Conservation (phyloP, 2,329 filamentous ascomycete species). For the Xylaria sp. region DNA sequence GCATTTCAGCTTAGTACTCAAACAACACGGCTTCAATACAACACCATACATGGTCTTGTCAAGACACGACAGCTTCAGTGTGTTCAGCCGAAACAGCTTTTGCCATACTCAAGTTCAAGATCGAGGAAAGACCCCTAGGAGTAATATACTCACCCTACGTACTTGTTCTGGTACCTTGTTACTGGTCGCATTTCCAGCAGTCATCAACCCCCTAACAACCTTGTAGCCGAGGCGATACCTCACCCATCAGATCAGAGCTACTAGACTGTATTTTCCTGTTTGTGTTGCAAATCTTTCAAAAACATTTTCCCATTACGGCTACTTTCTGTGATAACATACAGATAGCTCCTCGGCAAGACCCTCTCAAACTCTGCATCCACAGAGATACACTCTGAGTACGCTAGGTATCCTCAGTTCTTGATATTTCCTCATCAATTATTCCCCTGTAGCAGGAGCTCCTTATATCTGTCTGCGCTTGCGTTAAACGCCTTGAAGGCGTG, state of each 20-base stretch:
- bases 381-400: not conserved
- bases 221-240: slow-evolving; percentile 6
- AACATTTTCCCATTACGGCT: not conserved
- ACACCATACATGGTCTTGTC: not conserved
- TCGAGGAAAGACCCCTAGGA: not conserved
- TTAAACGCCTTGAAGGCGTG: not conserved
- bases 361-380: not conserved
- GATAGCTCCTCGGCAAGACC: not conserved
- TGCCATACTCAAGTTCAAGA: not conserved
- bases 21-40: not conserved
- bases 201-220: not conserved
- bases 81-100: not conserved
- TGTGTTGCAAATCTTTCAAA: not conserved
- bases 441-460: not conserved
- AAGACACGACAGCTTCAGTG: not conserved
- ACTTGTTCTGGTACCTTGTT: slow-evolving; percentile 8
- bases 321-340: not conserved
- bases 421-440: not conserved
- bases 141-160: not conserved
- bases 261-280: slow-evolving; percentile 8
- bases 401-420: not conserved
- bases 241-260: not conserved
- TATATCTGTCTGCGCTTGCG: not conserved
- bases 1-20: not conserved
- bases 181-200: not conserved